A percentile compares a stretch with the other conserved stretches of the same genome.
Evolutionary conservation across 2,329 filamentous ascomycete species (phyloP).

Genomic region (Taxawa tesnikishii): DNA sequence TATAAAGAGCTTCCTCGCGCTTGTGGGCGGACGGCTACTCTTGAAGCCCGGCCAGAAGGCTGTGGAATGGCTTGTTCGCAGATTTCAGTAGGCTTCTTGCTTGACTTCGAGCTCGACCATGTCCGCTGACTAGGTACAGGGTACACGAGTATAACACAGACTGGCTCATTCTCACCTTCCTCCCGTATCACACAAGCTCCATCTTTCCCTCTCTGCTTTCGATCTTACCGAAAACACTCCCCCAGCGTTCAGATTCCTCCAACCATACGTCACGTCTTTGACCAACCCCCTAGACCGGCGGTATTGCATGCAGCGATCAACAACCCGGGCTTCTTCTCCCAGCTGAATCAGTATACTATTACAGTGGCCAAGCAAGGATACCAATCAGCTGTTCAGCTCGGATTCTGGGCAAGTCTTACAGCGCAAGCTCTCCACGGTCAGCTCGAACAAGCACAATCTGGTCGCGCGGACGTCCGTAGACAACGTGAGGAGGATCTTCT

Average conservation of each 20-base stretch:
- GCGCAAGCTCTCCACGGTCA: conserved; percentile 77
- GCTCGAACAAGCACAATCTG: conserved; percentile 65
- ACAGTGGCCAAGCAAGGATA: conserved; percentile 58
- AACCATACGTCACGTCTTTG: conserved; percentile 70
- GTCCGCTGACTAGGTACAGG: conserved; percentile 31
- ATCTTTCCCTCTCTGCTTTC: conserved; percentile 78
- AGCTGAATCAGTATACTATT: conserved; percentile 68
- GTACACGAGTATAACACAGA: conserved; percentile 85
- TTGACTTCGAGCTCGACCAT: conserved; percentile 6
- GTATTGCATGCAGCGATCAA: conserved; percentile 75
- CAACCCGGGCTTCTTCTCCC: conserved; percentile 61
- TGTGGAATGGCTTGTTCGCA: conserved; percentile 85
- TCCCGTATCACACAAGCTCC: conserved; percentile 81
- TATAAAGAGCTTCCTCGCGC: conserved; percentile 69
- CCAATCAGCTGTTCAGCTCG: conserved; percentile 64
- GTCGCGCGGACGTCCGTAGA: conserved; percentile 60
- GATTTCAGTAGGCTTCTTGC: conserved; percentile 59
- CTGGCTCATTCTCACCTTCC: conserved; percentile 67
- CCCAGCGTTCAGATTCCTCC: conserved; percentile 67
- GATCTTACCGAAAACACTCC: conserved; percentile 68
- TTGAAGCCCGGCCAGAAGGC: conserved; percentile 82
- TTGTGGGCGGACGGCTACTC: conserved; percentile 64
- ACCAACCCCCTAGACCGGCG: conserved; percentile 67
- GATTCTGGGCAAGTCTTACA: conserved; percentile 84
- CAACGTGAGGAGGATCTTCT: conserved; percentile 72